Evolutionary conservation across 2,329 filamentous ascomycete genomes (phyloP), one percentile per base, ranked within the genome.

Genomic region (Fusarium dimerum): DNA sequence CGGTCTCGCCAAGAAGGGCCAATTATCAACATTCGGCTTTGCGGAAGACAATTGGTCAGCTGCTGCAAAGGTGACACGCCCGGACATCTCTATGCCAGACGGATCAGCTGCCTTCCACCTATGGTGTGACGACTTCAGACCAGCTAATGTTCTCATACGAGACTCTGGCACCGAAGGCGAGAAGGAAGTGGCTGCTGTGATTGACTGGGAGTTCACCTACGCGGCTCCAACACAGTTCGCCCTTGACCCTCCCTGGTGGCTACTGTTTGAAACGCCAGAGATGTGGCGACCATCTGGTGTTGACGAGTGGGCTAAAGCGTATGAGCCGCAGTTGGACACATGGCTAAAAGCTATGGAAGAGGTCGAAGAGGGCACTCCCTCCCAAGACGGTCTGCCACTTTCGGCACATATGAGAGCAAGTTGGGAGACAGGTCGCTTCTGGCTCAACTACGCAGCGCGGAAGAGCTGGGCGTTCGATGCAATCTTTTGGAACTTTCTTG

Each of bases 161-260:
- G 54, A 66, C 1, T 26, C 55, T 2, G 52, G 66, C 7, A 26
- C 20, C 4, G 7, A 26, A 5, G 20, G 7, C 20, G 20, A 26
- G 20, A 26, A 26, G 20, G 16, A 61, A 0, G 51, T 70, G 6
- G 51, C 60, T 6, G 67, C 60, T 1, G 52, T 70, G 0, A 70
- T 78, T 5, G 73, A 76, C 49, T 76, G 72, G 71, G 75, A 78
- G 54, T 73, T 67, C 40, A 47, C 69, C 0, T 73, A 75, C 43
- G 61, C 43, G 5, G 72, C 52, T 0, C 71, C 72, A 0, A 55
- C 65, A 15, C 66, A 74, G 26, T 75, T 75, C 26, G 36, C 44
- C 2, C 56, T 68, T 18, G 68, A 71, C 45, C 65, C 71, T 2
- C 73, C 72, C 1, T 75, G 70, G 70, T 75, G 71, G 72, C 57